phyloP scores from a whole-genome alignment of 257 asterid genomes.

The Coffea canephora region DNA sequence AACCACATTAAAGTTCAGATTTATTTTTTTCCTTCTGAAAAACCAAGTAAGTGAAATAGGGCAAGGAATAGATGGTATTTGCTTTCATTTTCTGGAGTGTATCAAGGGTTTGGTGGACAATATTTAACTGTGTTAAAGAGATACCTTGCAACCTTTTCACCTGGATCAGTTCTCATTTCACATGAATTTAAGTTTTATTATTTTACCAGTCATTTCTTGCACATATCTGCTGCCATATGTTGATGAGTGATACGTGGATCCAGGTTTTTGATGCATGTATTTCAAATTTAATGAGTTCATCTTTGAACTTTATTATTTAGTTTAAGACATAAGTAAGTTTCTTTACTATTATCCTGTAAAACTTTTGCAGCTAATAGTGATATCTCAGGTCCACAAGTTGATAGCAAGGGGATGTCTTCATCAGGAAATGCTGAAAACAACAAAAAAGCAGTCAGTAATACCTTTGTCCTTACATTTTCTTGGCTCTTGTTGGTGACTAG shows the following conservation, averaged over 20 bases:
- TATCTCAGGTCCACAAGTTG: slow-evolving; percentile 30
- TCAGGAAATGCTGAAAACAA: slow-evolving; percentile 44
- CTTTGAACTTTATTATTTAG: background rate
- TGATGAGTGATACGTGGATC: background rate
- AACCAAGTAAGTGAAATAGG: background rate
- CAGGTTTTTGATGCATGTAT: background rate
- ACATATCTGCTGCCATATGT: background rate
- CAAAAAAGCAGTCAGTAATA: slow-evolving; percentile 47
- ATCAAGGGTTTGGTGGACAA: background rate
- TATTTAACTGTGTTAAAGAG: background rate
- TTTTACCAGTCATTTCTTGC: background rate
- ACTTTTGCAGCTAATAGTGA: slow-evolving; percentile 38
- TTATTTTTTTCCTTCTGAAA: background rate
- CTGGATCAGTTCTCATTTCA: too few species aligned
- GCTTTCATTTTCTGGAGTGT: background rate
- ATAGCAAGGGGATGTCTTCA: slow-evolving; percentile 35
- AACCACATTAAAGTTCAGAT: background rate
- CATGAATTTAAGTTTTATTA: background rate
- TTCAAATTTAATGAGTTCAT: background rate
- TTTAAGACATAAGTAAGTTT: background rate
- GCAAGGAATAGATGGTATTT: background rate
- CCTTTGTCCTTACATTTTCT: slow-evolving; percentile 18
- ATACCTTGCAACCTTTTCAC: background rate
- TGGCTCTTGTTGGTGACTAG: slow-evolving; percentile 6
- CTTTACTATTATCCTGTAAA: background rate